phyloP scores from a whole-genome alignment of 139 green algal species.

The Coelastrella sp. region DNA sequence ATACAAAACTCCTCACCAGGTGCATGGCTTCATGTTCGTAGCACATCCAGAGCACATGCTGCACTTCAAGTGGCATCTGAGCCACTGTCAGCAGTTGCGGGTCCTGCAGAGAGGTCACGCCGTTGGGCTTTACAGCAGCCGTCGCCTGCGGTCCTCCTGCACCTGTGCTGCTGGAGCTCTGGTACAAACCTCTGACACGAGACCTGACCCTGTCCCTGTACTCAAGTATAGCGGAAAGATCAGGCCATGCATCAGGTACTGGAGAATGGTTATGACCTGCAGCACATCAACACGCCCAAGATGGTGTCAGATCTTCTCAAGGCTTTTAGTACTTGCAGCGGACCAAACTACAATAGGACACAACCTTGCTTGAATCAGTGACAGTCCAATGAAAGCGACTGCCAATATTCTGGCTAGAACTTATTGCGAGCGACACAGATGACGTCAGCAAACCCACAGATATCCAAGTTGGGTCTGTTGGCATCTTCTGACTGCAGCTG shows the following conservation, averaged over 20 bases:
- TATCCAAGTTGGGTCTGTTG: too few relatives aligned
- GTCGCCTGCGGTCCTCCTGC: not conserved
- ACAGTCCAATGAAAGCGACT: too few relatives aligned
- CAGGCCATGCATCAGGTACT: slow-evolving; percentile 14
- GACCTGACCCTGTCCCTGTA: slow-evolving; percentile 33
- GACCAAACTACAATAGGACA: not conserved
- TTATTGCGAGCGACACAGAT: too few relatives aligned
- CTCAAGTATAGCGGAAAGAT: slow-evolving; percentile 10
- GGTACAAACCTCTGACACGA: not conserved
- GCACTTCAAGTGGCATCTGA: not conserved
- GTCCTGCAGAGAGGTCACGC: not conserved
- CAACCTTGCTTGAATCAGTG: too few relatives aligned
- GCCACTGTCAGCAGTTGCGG: not conserved
- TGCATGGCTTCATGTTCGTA: slow-evolving; percentile 49
- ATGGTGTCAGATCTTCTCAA: not conserved
- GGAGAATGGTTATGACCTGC: slow-evolving; percentile 35
- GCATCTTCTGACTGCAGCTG: too few relatives aligned
- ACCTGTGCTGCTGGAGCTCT: slow-evolving; percentile 2
- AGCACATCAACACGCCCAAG: not conserved
- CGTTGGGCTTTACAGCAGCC: not conserved
- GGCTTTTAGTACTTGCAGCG: not conserved
- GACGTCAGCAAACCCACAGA: too few relatives aligned
- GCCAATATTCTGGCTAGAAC: too few relatives aligned
- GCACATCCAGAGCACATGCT: slow-evolving; percentile 47
- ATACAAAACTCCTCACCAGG: not conserved